Evolutionary conservation across 2,329 filamentous ascomycete species (phyloP), one percentile per base, ranked within the genome.

Genomic region (Pseudonectria foliicola): DNA sequence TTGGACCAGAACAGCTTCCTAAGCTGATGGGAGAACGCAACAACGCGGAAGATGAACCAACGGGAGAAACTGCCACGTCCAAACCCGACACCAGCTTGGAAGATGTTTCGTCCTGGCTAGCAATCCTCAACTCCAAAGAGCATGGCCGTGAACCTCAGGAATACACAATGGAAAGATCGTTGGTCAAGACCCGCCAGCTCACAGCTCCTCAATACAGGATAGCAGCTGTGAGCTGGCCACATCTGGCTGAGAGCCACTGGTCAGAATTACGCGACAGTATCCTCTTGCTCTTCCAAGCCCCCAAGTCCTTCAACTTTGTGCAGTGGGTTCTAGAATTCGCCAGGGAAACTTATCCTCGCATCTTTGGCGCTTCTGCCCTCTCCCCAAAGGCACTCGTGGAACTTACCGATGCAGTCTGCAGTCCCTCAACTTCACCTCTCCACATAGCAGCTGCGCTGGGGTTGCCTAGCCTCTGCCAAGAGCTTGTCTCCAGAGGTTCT

Each of bases 291-390:
- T 62, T 64, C 31, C 37, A 41, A 3, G 29, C 38, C 1, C 36
- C 48, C 0, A 50, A 41, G 14, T 44, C 50, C 1, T 53, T 46
- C 30, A 57, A 53, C 38, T 60, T 63, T 23, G 50, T 56, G 8
- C 59, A 62, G 13, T 64, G 61, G 60, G 45, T 48, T 3, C 37
- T 64, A 13, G 58, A 62, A 29, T 62, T 58, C 37, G 53, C 51
- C 2, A 46, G 54, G 13, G 44, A 51, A 13, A 51, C 40, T 3
- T 59, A 48, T 33, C 58, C 60, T 2, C 39, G 44, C 1, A 39
- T 37, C 0, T 47, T 52, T 5, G 48, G 55, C 8, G 15, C 34
- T 6, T 21, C 46, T 8, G 48, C 51, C 3, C 25, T 51, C 1
- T 48, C 50, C 0, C 39, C 45, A 14, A 43, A 44, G n/a, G 39